Evolutionary conservation across 192 early-diverging fungal genomes (phyloP).

Genomic region (Podila verticillata): DNA sequence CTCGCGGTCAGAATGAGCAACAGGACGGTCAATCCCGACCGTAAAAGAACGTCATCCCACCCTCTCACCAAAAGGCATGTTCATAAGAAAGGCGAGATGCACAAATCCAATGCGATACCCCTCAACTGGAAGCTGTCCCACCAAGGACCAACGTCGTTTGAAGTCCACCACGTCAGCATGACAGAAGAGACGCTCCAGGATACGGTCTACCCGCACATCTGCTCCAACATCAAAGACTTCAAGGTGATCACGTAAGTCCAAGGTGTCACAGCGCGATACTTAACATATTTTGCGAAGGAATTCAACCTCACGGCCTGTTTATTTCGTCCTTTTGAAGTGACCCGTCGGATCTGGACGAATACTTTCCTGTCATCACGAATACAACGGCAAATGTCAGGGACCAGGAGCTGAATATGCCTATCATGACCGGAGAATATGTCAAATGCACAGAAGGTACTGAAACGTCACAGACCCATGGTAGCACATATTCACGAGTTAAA

Average conservation of each 20-base stretch:
- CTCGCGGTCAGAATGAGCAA: background rate
- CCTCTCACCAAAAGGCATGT: background rate
- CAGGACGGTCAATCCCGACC: background rate
- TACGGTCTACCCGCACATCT: constrained; percentile 16
- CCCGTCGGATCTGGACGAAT: constrained; percentile 33
- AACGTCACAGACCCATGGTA: no score
- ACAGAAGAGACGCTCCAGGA: constrained; percentile 5
- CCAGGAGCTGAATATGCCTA: constrained; percentile 8
- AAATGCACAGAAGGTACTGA: constrained; percentile 21
- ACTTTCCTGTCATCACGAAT: constrained; percentile 20
- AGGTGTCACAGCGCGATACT: no score
- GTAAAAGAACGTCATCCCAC: background rate
- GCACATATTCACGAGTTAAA: no score
- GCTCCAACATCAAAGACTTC: constrained; percentile 27
- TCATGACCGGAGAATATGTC: constrained; percentile 20
- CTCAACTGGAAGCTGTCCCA: constrained; percentile 12
- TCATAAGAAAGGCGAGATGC: constrained; percentile 30
- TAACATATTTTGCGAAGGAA: no score
- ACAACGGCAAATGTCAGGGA: constrained; percentile 12
- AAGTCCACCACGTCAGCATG: constrained; percentile 37
- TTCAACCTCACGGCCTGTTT: no score
- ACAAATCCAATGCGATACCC: constrained; percentile 3
- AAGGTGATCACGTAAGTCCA: constrained; percentile 18
- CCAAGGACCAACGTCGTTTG: constrained; percentile 27
- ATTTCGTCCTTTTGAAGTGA: constrained; percentile 8